Conservation (phyloP, 2,329 filamentous ascomycete species). For the Myriosclerotinia curreyana region DNA sequence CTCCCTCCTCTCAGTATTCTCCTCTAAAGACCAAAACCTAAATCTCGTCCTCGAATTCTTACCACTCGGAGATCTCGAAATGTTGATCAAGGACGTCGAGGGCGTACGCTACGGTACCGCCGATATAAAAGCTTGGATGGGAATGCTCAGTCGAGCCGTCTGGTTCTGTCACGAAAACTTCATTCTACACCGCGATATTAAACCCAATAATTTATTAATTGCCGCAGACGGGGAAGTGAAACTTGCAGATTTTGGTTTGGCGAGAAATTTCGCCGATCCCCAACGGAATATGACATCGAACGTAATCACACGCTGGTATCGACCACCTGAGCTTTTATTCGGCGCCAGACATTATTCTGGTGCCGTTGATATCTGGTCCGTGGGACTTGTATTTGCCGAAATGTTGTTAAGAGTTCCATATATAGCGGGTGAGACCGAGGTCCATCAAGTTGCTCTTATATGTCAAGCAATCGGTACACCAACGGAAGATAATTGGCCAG, state of each 20-base stretch:
- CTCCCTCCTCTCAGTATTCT: slow-evolving; percentile 86
- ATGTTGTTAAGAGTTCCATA: slow-evolving; percentile 80
- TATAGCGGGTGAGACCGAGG: slow-evolving; percentile 77
- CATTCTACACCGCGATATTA: slow-evolving; percentile 95
- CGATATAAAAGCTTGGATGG: slow-evolving; percentile 98
- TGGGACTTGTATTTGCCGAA: slow-evolving; percentile 90
- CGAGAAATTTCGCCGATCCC: slow-evolving; percentile 83
- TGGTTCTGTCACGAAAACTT: slow-evolving; percentile 98
- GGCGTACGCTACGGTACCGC: slow-evolving; percentile 76
- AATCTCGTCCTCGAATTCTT: slow-evolving; percentile 94
- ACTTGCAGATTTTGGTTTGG: slow-evolving; percentile 95
- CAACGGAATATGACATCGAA: slow-evolving; percentile 86
- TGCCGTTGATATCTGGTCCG: slow-evolving; percentile 90
- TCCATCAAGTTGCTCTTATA: slow-evolving; percentile 83
- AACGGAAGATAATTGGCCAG: slow-evolving; percentile 92
- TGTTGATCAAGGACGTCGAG: slow-evolving; percentile 82
- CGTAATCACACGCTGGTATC: slow-evolving; percentile 96
- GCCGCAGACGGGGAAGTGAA: slow-evolving; percentile 91
- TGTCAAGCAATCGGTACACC: slow-evolving; percentile 84
- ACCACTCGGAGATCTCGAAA: slow-evolving; percentile 89
- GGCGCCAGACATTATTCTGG: slow-evolving; percentile 86
- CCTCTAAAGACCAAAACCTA: slow-evolving; percentile 92
- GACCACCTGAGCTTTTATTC: slow-evolving; percentile 89
- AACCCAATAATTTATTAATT: slow-evolving; percentile 96
- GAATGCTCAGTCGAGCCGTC: slow-evolving; percentile 87